Base-by-base conservation (phyloP, 164 flowering plant genomes). In the Sedum album region DNA sequence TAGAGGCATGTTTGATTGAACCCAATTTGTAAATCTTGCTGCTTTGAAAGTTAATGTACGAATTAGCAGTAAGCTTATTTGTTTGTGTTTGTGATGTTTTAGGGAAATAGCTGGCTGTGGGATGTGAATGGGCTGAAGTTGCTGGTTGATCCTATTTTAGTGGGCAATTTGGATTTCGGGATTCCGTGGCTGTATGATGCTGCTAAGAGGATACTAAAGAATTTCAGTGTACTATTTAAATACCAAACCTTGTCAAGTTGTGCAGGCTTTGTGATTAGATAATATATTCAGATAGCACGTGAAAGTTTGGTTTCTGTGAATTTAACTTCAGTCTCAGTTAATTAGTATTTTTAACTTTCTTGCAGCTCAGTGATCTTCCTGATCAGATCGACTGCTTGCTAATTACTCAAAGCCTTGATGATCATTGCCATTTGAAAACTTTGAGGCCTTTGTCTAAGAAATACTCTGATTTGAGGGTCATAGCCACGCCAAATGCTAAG, bases 91-190 rank as follows among this genome's bases (percentile, higher is more conserved):
- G 48, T 62, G n/a, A 33, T 31, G 66, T 49, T 68, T 30, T 72
- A 89, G 97, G 97, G 93, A 6, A 93, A 93, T 81, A 89, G 96
- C 77, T 91, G 98, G 98, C 67, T 91, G 73, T 89, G 97, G 98
- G 96, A 88, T 57, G 87, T 85, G 30, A 77, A 74, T 68, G 94
- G 89, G 20, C 55, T 80, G 72, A 89, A 80, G 31, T 72, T 93
- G 49, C 78, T 93, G 85, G 97, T 91, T 60, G 98, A 93, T 79
- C 98, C 98, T 70, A 84, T 93, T 53, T 76, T 93, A 82, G 98
- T 91, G 69, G 98, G 97, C 36, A 91, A 82, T 75, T 80, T 93
- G 83, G 94, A 93, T 75, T 93, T 93, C 80, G 98, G 97, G 67
- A 81, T 91, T 70, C 96, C 98, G 3, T 91, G 84, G 97, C 87